Conservation (phyloP, 2,329 filamentous ascomycete genomes). For the Trichophyton schoenleinii region DNA sequence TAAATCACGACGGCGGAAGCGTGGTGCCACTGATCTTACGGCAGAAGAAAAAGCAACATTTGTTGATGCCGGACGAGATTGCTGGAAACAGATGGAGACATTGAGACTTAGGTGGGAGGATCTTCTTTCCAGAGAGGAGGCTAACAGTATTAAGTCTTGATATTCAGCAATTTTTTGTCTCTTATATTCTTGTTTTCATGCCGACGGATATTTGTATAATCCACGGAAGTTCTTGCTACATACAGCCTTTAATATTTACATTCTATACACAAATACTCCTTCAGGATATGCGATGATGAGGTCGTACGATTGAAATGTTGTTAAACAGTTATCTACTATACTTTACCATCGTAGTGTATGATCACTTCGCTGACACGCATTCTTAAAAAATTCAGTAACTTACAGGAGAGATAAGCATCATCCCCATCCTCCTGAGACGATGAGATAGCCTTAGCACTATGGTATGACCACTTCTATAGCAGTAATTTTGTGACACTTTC, state of each 20-base stretch:
- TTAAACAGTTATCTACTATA: no score
- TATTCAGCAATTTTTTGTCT: background rate
- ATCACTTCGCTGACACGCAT: no score
- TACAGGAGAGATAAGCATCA: no score
- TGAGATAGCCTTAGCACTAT: no score
- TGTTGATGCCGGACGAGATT: slow-evolving; percentile 30
- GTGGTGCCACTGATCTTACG: slow-evolving; percentile 47
- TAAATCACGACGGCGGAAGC: slow-evolving; percentile 45
- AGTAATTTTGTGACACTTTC: no score
- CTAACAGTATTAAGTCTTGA: background rate
- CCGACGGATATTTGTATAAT: background rate
- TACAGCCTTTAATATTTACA: background rate
- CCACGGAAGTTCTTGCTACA: background rate
- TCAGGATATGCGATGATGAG: no score
- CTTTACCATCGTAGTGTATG: no score
- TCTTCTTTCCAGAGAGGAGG: slow-evolving; percentile 26
- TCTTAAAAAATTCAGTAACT: no score
- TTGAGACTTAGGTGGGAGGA: slow-evolving; percentile 29
- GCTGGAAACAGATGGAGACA: slow-evolving; percentile 34
- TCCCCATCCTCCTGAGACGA: no score
- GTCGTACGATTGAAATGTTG: no score
- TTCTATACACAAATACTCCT: background rate
- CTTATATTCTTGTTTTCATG: background rate
- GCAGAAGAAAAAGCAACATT: slow-evolving; percentile 25
- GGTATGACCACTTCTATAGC: no score